Conservation (phyloP, 2,329 filamentous ascomycete species). For the Colletotrichum karsti region DNA sequence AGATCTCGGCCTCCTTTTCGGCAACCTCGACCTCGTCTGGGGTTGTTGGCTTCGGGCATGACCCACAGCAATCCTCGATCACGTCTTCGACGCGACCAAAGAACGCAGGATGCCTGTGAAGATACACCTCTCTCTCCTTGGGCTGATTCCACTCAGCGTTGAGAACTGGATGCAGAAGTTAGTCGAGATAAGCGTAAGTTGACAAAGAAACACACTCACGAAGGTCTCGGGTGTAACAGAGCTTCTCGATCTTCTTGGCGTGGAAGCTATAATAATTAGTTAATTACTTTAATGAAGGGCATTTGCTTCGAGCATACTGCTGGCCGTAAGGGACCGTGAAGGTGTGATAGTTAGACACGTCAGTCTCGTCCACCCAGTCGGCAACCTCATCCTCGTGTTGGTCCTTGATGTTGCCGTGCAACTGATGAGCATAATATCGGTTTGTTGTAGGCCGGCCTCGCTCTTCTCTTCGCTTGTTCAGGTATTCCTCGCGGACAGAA, state of each 20-base stretch:
- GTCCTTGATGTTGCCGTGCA: constrained; percentile 79
- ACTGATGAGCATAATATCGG: constrained; percentile 49
- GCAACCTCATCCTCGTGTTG: constrained; percentile 81
- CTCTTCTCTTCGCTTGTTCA: constrained; percentile 74
- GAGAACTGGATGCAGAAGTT: constrained; percentile 54
- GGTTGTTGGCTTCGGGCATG: constrained; percentile 75
- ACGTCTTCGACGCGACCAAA: constrained; percentile 81
- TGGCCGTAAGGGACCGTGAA: constrained; percentile 76
- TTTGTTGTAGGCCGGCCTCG: constrained; percentile 71
- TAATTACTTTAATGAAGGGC: background rate
- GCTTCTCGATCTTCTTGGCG: constrained; percentile 79
- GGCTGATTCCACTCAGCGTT: constrained; percentile 89
- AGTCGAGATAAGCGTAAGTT: background rate
- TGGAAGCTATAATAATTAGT: constrained; percentile 48
- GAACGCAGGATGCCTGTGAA: constrained; percentile 88
- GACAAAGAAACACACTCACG: constrained; percentile 45
- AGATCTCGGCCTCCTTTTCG: constrained; percentile 77
- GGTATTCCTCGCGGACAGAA: constrained; percentile 73
- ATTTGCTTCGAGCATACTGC: constrained; percentile 35
- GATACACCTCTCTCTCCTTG: constrained; percentile 77
- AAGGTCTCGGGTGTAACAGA: constrained; percentile 83
- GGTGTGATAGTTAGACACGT: constrained; percentile 82
- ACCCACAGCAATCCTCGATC: constrained; percentile 83
- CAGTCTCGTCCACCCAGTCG: constrained; percentile 82
- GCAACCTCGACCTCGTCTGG: constrained; percentile 76